phyloP scores from a whole-genome alignment of 139 green algal species.

The Volvox africanus region DNA sequence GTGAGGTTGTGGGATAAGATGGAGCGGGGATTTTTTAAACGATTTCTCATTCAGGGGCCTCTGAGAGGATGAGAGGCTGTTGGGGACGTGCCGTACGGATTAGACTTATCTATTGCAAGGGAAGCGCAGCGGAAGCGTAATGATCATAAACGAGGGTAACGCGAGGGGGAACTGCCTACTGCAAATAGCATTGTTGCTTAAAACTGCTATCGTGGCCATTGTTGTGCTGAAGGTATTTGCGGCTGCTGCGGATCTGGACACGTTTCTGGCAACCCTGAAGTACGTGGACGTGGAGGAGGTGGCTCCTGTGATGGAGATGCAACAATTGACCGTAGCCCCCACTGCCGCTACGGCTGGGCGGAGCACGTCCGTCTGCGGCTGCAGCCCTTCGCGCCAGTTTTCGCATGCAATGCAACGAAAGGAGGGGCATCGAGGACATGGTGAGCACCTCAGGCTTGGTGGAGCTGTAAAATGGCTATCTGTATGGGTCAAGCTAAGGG shows the following conservation, averaged over 20 bases:
- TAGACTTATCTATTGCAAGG: background rate
- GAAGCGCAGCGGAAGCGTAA: background rate
- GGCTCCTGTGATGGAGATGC: background rate
- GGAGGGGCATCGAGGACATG: background rate
- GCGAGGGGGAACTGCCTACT: background rate
- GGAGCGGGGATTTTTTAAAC: background rate
- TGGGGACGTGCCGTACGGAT: background rate
- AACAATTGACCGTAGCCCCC: background rate
- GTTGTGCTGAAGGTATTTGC: slow-evolving; percentile 35
- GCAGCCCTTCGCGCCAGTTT: background rate
- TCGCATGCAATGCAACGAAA: background rate
- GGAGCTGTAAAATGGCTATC: background rate
- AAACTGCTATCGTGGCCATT: no score
- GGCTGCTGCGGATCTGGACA: slow-evolving; percentile 37
- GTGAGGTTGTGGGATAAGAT: background rate
- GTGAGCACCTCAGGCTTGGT: background rate
- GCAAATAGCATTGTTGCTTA: background rate
- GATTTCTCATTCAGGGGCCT: background rate
- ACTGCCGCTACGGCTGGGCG: background rate
- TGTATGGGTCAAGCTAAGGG: background rate
- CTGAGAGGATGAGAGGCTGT: background rate
- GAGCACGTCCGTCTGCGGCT: background rate
- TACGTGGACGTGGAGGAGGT: slow-evolving; percentile 40
- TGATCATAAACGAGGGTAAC: background rate
- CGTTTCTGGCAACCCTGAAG: slow-evolving; percentile 45